These are phyloP conservation scores for Dactylonectria estremocensis DNA, from an alignment of 2,329 filamentous ascomycete genomes.

Conservation along the genomic window DNA sequence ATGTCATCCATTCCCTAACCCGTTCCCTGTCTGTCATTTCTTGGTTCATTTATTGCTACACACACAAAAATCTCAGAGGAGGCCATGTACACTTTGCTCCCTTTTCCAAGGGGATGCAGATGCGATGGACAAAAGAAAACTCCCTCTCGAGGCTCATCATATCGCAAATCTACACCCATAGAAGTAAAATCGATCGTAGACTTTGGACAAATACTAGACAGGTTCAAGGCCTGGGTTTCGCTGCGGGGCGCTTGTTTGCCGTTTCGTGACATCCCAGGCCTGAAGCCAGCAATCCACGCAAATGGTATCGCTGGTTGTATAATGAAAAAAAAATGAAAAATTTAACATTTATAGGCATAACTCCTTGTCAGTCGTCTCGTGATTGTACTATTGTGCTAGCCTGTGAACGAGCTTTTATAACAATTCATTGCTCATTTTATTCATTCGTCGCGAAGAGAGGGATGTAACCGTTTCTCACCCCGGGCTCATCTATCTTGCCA, in stretches of 20 bases:
- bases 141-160: slow-evolving; percentile 25
- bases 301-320: slow-evolving; percentile 38
- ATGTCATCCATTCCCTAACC: slow-evolving; percentile 45
- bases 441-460: slow-evolving; percentile 7
- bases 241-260: slow-evolving; percentile 16
- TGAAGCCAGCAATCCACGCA: slow-evolving; percentile 35
- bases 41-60: slow-evolving; percentile 39
- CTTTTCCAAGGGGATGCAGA: not conserved
- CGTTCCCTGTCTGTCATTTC: slow-evolving; percentile 26
- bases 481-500: slow-evolving; percentile 4
- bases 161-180: slow-evolving; percentile 31
- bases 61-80: slow-evolving; percentile 38
- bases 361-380: not conserved
- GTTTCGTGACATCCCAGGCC: slow-evolving; percentile 23
- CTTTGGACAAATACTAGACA: slow-evolving; percentile 40
- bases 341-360: too few relatives aligned
- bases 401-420: not conserved
- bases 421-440: slow-evolving; percentile 2
- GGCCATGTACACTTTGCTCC: slow-evolving; percentile 14
- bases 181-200: slow-evolving; percentile 40
- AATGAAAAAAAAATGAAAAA: too few relatives aligned
- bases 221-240: slow-evolving; percentile 29
- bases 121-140: slow-evolving; percentile 23
- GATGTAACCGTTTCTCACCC: not conserved
- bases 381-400: too few relatives aligned